These are phyloP conservation scores for Epichloe sibirici DNA, from an alignment of 2,329 filamentous ascomycete species.

Conservation along the genomic window DNA sequence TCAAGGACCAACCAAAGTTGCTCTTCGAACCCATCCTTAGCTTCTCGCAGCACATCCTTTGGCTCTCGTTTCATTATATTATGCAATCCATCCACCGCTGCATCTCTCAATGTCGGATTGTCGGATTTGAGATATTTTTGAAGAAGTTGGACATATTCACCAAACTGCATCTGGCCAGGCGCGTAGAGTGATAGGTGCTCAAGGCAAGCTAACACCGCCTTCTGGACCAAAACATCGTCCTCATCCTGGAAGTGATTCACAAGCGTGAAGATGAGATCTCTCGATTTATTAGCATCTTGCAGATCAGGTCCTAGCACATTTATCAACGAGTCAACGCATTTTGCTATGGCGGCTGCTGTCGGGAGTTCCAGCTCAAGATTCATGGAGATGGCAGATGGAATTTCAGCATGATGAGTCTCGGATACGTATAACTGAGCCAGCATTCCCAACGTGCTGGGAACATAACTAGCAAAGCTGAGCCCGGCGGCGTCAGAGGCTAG, in stretches of 20 bases:
- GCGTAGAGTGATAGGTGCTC: constrained; percentile 91
- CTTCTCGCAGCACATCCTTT: constrained; percentile 65
- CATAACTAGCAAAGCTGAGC: constrained; percentile 80
- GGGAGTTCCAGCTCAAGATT: constrained; percentile 81
- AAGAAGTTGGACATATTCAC: constrained; percentile 68
- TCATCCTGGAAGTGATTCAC: constrained; percentile 74
- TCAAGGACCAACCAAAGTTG: constrained; percentile 87
- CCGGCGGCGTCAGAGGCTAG: constrained; percentile 85
- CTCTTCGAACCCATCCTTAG: constrained; percentile 71
- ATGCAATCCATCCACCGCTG: constrained; percentile 77
- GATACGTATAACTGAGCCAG: constrained; percentile 84
- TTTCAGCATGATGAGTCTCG: constrained; percentile 82
- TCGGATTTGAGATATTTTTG: constrained; percentile 66
- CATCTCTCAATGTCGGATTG: constrained; percentile 58
- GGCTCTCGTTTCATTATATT: constrained; percentile 92
- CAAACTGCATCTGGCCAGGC: constrained; percentile 73
- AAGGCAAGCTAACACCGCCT: constrained; percentile 68
- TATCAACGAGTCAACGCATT: constrained; percentile 88
- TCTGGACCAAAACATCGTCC: constrained; percentile 55
- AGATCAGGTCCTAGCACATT: constrained; percentile 93
- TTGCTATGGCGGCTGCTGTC: constrained; percentile 69
- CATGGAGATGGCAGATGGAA: constrained; percentile 67
- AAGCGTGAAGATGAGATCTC: constrained; percentile 80
- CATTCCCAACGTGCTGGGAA: constrained; percentile 85
- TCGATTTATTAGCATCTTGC: constrained; percentile 82